phyloP scores from a whole-genome alignment of 768 basidiomycete species.

The Lactifluus hygrophoroides region DNA sequence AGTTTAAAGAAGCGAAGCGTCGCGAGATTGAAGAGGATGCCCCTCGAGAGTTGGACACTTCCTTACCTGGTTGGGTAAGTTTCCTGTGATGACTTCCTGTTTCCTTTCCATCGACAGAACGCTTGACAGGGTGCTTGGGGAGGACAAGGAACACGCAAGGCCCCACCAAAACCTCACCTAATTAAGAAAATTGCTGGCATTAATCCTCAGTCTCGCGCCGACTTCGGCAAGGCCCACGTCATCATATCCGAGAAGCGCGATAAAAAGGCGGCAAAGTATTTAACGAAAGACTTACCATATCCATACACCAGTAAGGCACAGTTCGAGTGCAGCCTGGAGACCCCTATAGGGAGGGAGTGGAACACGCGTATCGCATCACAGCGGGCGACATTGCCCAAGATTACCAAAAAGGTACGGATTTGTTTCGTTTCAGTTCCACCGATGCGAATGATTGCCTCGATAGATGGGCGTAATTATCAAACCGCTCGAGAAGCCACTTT shows the following conservation, averaged over 20 bases:
- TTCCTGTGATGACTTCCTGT: not conserved
- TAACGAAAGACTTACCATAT: constrained; percentile 85
- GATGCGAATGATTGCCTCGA: not conserved
- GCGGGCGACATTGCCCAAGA: constrained; percentile 71
- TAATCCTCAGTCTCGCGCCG: constrained; percentile 69
- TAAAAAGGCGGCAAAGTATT: constrained; percentile 86
- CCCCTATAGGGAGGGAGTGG: constrained; percentile 86
- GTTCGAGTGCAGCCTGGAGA: constrained; percentile 77
- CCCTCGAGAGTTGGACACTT: constrained; percentile 79
- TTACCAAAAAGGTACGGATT: constrained; percentile 71
- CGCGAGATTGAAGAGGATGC: constrained; percentile 81
- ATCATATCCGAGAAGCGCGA: constrained; percentile 96
- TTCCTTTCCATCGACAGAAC: not conserved
- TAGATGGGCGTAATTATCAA: constrained; percentile 67
- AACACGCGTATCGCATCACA: constrained; percentile 84
- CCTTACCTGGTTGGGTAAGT: constrained; percentile 91
- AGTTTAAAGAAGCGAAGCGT: constrained; percentile 79
- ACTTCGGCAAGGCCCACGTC: constrained; percentile 77
- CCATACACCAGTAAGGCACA: constrained; percentile 93
- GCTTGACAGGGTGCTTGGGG: constrained; percentile 79
- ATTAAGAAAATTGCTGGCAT: constrained; percentile 81
- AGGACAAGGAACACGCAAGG: constrained; percentile 60
- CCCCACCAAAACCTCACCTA: constrained; percentile 54
- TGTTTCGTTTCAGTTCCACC: not conserved
- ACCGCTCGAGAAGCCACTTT: constrained; percentile 50